A percentile compares a stretch with the other conserved stretches of the same genome.
These are phyloP conservation scores for Echeveria elegans DNA, from an alignment of 164 flowering plant genomes.

Conservation along the genomic window DNA sequence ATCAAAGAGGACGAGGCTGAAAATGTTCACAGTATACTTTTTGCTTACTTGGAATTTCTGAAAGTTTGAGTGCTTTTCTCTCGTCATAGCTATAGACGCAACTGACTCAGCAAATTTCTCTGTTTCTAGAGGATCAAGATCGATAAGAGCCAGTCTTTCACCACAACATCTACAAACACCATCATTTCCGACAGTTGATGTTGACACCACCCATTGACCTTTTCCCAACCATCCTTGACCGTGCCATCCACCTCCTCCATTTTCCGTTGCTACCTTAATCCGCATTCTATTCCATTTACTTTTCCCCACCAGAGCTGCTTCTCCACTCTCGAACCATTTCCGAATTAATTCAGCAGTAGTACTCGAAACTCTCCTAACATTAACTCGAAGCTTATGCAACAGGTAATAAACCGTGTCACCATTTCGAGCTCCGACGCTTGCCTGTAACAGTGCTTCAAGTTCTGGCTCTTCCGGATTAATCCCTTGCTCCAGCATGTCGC, in stretches of 20 bases:
- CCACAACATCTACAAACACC: conserved; percentile 68
- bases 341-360: conserved; percentile 56
- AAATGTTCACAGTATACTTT: conserved; percentile 7
- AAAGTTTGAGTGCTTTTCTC: conserved; percentile 62
- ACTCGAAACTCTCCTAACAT: conserved; percentile 55
- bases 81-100: conserved; percentile 55
- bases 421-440: conserved; percentile 44
- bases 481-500: conserved; percentile 69
- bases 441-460: conserved; percentile 53
- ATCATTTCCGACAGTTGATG: conserved; percentile 40
- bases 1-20: conserved; percentile 9
- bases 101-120: conserved; percentile 76
- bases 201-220: conserved; percentile 58
- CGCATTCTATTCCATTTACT: conserved; percentile 40
- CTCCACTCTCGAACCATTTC: conserved; percentile 54
- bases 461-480: conserved; percentile 79
- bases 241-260: conserved; percentile 93
- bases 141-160: conserved; percentile 58
- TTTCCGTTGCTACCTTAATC: conserved; percentile 40
- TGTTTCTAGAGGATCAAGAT: conserved; percentile 73
- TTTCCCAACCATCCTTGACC: conserved; percentile 87
- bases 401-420: conserved; percentile 67
- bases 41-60: conserved; percentile 70
- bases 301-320: conserved; percentile 62
- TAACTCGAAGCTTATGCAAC: conserved; percentile 67